A percentile compares a stretch with the other conserved stretches of the same genome.
Conservation (phyloP, 2,329 filamentous ascomycete species). For the Sphaceloma murrayae region DNA sequence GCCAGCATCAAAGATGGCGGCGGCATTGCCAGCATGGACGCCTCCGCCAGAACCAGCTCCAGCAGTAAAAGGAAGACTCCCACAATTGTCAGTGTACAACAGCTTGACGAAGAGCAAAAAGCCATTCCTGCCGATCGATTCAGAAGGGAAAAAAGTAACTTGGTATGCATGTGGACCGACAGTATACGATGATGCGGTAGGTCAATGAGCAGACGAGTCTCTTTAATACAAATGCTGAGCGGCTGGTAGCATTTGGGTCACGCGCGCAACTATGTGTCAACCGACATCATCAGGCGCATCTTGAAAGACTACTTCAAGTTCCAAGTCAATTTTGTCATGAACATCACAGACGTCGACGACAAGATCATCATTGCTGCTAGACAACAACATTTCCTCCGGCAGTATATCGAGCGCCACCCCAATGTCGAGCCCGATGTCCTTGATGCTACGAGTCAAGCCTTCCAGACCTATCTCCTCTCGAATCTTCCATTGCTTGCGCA, state of each 20-base stretch:
- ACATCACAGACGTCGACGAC: conserved; percentile 71
- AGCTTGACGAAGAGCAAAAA: conserved; percentile 66
- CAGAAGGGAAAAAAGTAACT: conserved; percentile 56
- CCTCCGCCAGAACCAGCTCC: conserved; percentile 29
- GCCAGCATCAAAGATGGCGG: conserved; percentile 18
- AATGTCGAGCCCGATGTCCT: conserved; percentile 38
- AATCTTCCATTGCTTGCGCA: conserved; percentile 50
- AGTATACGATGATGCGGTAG: conserved; percentile 57
- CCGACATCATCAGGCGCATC: conserved; percentile 78
- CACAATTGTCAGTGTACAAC: conserved; percentile 68
- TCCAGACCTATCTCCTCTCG: conserved; percentile 52
- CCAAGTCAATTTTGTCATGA: conserved; percentile 81
- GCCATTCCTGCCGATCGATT: conserved; percentile 63
- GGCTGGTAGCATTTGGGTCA: conserved; percentile 57
- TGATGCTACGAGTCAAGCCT: conserved; percentile 43
- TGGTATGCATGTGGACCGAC: conserved; percentile 92
- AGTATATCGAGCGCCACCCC: conserved; percentile 50
- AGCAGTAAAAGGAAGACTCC: conserved; percentile 29
- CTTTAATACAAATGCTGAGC: conserved; percentile 10
- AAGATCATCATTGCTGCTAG: conserved; percentile 57
- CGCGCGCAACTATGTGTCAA: conserved; percentile 82
- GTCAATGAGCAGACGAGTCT: conserved; percentile 7
- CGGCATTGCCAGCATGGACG: conserved; percentile 25
- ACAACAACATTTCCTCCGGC: conserved; percentile 65
- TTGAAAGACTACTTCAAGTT: conserved; percentile 75